Evolutionary conservation across 768 basidiomycete genomes (phyloP), one percentile per base, ranked within the genome.

Genomic region (Phanerodontia chrysosporium): DNA sequence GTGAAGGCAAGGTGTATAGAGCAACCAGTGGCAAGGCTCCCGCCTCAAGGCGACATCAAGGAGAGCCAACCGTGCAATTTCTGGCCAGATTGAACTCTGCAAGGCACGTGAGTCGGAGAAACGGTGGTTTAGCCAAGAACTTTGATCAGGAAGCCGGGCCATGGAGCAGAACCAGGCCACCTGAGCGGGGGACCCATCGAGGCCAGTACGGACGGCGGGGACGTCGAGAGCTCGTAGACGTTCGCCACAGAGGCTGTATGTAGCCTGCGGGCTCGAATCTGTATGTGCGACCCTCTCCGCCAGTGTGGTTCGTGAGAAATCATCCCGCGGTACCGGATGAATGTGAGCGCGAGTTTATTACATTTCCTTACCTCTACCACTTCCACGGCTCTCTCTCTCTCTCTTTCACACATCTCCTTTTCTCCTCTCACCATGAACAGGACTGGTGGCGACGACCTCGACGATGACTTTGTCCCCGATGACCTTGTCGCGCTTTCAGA

Each of bases 381-480:
- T 29, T 29, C 45, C 30, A 27, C 39, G 25, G 30, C 45, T n/a
- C 27, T n/a, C 55, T 45, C 55, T 10, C 44, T 45, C 24, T 45
- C 55, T 10, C 44, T 45, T 27, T 56, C 45, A 42, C 39, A 42
- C 39, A 42, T 42, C 39, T 18, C 39, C 39, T 18, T 12, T 18
- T 5, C 4, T 18, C 6, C 55, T 56, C 8, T 28, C 56, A 49
- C 56, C 39, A 72, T 68, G 66, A 66, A 59, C 46, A 71, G 75
- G 72, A 78, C 71, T 56, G 67, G 77, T 61, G 86, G 87, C 45
- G 90, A 95, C 76, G 91, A 91, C 76, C 78, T 95, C 21, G 90
- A 89, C 49, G 92, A 94, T 70, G 88, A 92, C 63, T 92, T 88
- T 67, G 76, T 88, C 52, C 80, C 80, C 30, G 86, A 94, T 61